Percentiles rank a stretch among this genome's conserved stretches.
Conservation (phyloP, 257 asterid genomes). For the Lycium barbarum region DNA sequence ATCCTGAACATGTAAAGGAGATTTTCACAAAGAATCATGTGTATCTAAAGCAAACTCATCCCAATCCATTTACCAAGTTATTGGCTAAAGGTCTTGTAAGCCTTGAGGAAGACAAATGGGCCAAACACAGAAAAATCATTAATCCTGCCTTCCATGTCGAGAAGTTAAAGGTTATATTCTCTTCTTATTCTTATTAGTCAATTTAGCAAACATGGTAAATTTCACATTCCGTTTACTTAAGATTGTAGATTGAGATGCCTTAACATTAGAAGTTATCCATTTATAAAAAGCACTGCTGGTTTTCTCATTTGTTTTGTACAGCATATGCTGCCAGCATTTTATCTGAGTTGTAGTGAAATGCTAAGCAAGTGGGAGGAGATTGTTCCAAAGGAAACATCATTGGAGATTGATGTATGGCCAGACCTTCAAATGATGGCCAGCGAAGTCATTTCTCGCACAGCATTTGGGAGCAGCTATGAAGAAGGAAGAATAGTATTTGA, state of each 20-base stretch:
- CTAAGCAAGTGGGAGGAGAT: conserved; percentile 49
- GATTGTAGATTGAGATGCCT: neutral
- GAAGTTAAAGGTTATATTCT: conserved; percentile 16
- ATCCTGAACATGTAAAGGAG: conserved; percentile 58
- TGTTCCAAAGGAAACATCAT: conserved; percentile 29
- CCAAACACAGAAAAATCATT: conserved; percentile 62
- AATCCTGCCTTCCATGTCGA: conserved; percentile 13
- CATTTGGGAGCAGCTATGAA: conserved; percentile 59
- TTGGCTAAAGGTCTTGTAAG: conserved; percentile 44
- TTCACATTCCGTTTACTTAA: neutral
- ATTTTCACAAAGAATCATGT: conserved; percentile 39
- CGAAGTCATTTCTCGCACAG: conserved; percentile 55
- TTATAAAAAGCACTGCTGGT: neutral
- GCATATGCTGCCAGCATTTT: conserved; percentile 55
- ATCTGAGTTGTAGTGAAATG: conserved; percentile 44
- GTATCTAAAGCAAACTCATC: conserved; percentile 41
- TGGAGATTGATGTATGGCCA: conserved; percentile 57
- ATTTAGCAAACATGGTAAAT: neutral
- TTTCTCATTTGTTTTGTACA: neutral
- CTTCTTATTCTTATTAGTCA: neutral
- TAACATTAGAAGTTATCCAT: neutral
- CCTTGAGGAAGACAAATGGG: conserved; percentile 62
- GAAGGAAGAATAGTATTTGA: conserved; percentile 58
- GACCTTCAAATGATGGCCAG: conserved; percentile 37
- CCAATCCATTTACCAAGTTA: conserved; percentile 50